Evolutionary conservation across 768 basidiomycete species (phyloP).

Genomic region (Rhodocollybia butyracea): DNA sequence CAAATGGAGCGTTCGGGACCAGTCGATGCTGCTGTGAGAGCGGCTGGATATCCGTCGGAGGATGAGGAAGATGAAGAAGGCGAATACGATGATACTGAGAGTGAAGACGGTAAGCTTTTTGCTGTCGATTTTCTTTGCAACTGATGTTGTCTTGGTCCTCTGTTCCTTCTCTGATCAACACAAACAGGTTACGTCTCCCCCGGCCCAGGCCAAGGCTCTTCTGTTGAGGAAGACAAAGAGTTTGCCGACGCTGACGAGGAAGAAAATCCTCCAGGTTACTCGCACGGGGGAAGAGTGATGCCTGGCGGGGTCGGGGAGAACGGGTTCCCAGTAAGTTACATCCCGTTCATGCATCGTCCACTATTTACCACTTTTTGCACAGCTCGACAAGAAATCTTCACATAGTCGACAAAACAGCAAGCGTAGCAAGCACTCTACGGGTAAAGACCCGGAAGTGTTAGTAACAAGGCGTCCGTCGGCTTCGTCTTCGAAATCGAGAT

Average conservation of each 20-base stretch:
- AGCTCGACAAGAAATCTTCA: slow-evolving; percentile 39
- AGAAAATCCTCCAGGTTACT: slow-evolving; percentile 25
- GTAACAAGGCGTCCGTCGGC: slow-evolving; percentile 42
- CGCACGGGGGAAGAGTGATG: slow-evolving; percentile 11
- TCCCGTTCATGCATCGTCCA: too few relatives aligned
- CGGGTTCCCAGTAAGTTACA: slow-evolving; percentile 60
- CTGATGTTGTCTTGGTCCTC: too few relatives aligned
- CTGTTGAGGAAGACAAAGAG: slow-evolving; percentile 32
- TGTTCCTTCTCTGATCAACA: too few relatives aligned
- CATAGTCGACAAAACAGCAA: too few relatives aligned
- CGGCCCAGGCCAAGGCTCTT: too few relatives aligned
- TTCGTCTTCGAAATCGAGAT: background rate
- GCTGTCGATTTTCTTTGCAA: too few relatives aligned
- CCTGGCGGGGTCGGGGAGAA: slow-evolving; percentile 42
- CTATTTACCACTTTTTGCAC: too few relatives aligned
- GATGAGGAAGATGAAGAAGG: slow-evolving; percentile 66
- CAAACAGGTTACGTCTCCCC: too few relatives aligned
- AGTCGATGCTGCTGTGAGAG: slow-evolving; percentile 87
- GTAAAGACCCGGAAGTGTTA: slow-evolving; percentile 26
- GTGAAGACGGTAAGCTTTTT: background rate
- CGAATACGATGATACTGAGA: slow-evolving; percentile 3
- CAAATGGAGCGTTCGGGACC: slow-evolving; percentile 90
- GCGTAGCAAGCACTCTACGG: slow-evolving; percentile 14
- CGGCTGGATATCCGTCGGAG: slow-evolving; percentile 85
- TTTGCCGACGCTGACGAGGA: slow-evolving; percentile 65